Evolutionary conservation across 495 filamentous ascomycete genomes (phyloP).

Genomic region (Penicillium antarcticum): DNA sequence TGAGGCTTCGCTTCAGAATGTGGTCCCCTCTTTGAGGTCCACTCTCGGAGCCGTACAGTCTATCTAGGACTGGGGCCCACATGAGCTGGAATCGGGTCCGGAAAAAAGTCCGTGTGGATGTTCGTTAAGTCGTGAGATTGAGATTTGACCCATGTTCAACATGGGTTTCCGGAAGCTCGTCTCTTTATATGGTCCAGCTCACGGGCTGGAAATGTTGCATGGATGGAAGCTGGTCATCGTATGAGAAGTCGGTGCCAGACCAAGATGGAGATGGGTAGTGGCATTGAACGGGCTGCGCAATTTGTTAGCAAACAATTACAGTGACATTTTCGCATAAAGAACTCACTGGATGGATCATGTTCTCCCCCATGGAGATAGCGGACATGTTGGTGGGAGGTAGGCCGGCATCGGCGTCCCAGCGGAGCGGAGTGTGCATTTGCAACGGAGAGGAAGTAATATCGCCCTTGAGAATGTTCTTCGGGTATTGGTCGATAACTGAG

Average conservation of each 20-base stretch:
- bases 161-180: not conserved
- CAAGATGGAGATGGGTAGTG: conserved; percentile 43
- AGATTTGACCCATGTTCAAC: not conserved
- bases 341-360: conserved; percentile 30
- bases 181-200: conserved; percentile 28
- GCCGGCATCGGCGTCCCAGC: conserved; percentile 33
- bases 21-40: no score
- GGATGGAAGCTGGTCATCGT: conserved; percentile 35
- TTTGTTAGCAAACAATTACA: not conserved
- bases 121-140: not conserved
- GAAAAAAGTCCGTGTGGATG: not conserved
- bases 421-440: conserved; percentile 32
- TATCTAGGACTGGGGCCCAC: not conserved
- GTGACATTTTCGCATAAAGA: not conserved
- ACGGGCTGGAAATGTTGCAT: conserved; percentile 28
- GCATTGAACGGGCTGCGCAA: conserved; percentile 30
- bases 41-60: not conserved
- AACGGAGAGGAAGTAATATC: conserved; percentile 38
- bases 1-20: no score
- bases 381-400: conserved; percentile 29
- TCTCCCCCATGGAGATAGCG: conserved; percentile 35
- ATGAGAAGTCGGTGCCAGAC: conserved; percentile 37
- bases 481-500: conserved; percentile 34
- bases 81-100: no score
- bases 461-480: conserved; percentile 31